Evolutionary conservation across 805 yeast genomes (phyloP), one percentile per base, ranked within the genome.

Genomic region (Lipomyces sp.): DNA sequence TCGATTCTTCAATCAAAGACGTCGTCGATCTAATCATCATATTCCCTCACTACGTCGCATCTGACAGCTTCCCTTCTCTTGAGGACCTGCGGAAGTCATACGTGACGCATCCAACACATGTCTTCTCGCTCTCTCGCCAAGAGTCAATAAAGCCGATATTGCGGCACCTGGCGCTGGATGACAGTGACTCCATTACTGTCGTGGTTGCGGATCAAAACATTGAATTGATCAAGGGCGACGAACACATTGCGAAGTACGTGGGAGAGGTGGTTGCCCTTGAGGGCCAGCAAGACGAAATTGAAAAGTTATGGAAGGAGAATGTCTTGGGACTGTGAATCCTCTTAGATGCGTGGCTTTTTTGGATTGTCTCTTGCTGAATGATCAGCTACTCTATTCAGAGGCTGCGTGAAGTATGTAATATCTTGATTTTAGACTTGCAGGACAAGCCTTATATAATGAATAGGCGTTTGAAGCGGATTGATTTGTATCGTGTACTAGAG

Each of bases 121-220:
- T 53, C 16, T 40, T 53, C 19, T 18, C 18, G 29, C 34, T 53
- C 18, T 45, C 58, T 23, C 45, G 40, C 18, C 41, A 37, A 8
- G 52, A 42, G 37, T 45, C 58, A 10, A 19, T 53, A 21, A 49
- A 50, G 44, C 52, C 58, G 7, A 43, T 48, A 5, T 42, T 53
- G 24, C 55, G 58, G 26, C 58, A 53, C 26, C 37, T 53, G 7
- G 55, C 51, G 4, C 32, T 36, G 6, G 58, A 53, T 18, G 51
- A 34, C 16, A 40, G 31, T 11, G 36, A 29, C 8, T 36, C 54
- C 5, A 43, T 49, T 7, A 42, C 44, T 14, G 16, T 53, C 18
- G 40, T 53, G 7, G 58, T 39, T 2, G 43, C 46, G 6, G 49
- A 50, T 18, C 29, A 33, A 8, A 14, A 50, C 35, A 35, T 19